A percentile compares a stretch with the other conserved stretches of the same genome.
phyloP scores from a whole-genome alignment of 305 asterid genomes.

The Fraxinus velutina region DNA sequence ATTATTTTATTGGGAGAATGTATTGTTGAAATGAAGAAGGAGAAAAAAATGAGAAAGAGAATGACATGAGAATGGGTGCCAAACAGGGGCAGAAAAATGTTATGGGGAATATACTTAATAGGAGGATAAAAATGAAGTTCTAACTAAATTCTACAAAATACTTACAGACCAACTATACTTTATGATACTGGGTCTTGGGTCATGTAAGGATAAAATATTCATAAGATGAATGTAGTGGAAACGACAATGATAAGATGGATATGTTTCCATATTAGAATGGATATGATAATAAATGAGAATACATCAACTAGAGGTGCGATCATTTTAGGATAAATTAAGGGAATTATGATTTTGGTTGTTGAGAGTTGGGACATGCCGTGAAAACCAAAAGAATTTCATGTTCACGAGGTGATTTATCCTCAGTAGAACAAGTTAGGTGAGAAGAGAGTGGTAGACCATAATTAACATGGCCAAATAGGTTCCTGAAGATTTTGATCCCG shows the following conservation, averaged over 20 bases:
- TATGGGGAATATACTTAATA: background rate
- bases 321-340: background rate
- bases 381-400: background rate
- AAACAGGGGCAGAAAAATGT: background rate
- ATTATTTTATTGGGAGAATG: too few species aligned
- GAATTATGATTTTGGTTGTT: background rate
- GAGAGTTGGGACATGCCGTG: background rate
- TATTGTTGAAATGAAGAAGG: too few species aligned
- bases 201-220: background rate
- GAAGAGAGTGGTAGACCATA: background rate
- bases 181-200: background rate
- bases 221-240: background rate
- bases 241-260: background rate
- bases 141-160: background rate
- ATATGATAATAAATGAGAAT: background rate
- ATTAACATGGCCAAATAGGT: background rate
- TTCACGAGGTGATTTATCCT: background rate
- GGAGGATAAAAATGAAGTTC: background rate
- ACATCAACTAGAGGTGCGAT: background rate
- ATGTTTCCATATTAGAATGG: background rate
- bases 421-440: background rate
- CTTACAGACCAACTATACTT: background rate
- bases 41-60: too few species aligned
- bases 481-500: background rate
- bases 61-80: too few species aligned